A percentile compares a stretch with the other conserved stretches of the same genome.
These are phyloP conservation scores for Phaeosphaeriaceae sp. DNA, from an alignment of 2,329 filamentous ascomycete genomes.

Conservation along the genomic window DNA sequence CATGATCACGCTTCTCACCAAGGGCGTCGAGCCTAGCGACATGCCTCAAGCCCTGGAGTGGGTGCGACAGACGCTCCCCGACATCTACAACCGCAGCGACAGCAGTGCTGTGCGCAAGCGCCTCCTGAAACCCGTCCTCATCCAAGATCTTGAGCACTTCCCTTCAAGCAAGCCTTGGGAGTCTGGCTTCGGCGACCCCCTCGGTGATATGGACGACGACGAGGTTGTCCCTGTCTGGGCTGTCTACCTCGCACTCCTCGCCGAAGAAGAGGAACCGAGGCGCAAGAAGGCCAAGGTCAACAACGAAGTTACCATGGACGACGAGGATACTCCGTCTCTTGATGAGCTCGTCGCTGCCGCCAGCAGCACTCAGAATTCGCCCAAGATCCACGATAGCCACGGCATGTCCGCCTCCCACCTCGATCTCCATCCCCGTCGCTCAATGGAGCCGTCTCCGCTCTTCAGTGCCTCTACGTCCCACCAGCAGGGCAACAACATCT, in stretches of 20 bases:
- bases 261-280: conserved; percentile 27
- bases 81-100: conserved; percentile 23
- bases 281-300: conserved; percentile 32
- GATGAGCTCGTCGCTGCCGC: conserved; percentile 21
- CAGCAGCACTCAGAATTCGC: background rate
- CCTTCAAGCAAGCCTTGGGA: conserved; percentile 43
- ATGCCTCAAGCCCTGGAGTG: conserved; percentile 30
- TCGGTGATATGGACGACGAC: conserved; percentile 36
- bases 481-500: conserved; percentile 36
- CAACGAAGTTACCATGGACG: conserved; percentile 14
- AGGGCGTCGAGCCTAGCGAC: conserved; percentile 29
- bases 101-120: conserved; percentile 39
- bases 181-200: conserved; percentile 36
- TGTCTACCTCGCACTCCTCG: conserved; percentile 33
- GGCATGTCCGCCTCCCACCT: conserved; percentile 28
- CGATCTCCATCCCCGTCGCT: conserved; percentile 40
- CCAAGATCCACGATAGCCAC: conserved; percentile 28
- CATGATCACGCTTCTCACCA: conserved; percentile 24
- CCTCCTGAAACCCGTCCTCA: conserved; percentile 30
- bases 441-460: conserved; percentile 40
- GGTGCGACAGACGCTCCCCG: conserved; percentile 30
- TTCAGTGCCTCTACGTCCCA: conserved; percentile 28
- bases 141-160: conserved; percentile 36
- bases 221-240: conserved; percentile 40
- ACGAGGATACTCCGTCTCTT: conserved; percentile 27